These are phyloP conservation scores for Salvia hispanica DNA, from an alignment of 257 asterid genomes.

Conservation along the genomic window DNA sequence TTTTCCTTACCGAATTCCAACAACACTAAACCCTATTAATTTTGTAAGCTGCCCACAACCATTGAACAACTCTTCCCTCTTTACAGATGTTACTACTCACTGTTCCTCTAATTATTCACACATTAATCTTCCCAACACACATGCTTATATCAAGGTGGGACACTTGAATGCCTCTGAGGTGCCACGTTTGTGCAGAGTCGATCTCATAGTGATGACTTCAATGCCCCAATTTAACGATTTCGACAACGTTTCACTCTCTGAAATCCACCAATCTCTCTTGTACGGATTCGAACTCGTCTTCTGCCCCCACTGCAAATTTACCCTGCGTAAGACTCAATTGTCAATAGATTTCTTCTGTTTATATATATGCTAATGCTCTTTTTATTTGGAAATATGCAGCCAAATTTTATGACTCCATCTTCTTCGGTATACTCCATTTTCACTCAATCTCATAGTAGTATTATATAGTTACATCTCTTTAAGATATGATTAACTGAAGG, in stretches of 20 bases:
- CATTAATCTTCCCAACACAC: no score
- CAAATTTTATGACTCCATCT: no score
- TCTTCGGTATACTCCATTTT: no score
- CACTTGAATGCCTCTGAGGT: conserved; percentile 3
- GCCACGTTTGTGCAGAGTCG: background rate
- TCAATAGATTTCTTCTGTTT: no score
- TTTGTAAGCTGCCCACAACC: conserved; percentile 1
- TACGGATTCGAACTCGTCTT: background rate
- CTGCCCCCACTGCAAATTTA: background rate
- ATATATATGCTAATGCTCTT: no score
- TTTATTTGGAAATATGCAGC: background rate
- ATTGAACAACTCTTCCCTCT: background rate
- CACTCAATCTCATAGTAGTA: no score
- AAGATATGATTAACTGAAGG: no score
- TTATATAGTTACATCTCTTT: no score
- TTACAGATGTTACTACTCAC: background rate
- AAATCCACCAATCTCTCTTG: conserved; percentile 21
- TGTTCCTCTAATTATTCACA: background rate
- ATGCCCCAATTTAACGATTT: background rate
- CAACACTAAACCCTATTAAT: no score
- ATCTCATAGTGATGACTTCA: background rate
- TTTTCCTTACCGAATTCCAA: no score
- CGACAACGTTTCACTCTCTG: background rate
- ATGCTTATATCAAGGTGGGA: background rate
- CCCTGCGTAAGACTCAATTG: no score